Conservation (phyloP, 108 stramenopile genomes). For the Cyclostephanos invisitatus region DNA sequence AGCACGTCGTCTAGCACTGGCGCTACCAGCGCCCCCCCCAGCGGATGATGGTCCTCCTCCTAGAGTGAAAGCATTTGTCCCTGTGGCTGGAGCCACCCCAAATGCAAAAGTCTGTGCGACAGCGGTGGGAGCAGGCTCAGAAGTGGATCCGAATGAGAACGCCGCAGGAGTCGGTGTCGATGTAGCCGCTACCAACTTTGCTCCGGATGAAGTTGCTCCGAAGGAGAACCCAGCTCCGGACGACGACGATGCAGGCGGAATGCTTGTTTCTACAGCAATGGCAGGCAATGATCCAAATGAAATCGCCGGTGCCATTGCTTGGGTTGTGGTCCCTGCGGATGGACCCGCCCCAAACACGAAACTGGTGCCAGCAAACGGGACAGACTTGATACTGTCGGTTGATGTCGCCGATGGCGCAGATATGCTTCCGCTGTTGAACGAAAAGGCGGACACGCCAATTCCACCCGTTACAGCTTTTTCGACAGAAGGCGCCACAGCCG, state of each 20-base stretch:
- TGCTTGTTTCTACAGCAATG: not conserved
- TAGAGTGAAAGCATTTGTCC: not conserved
- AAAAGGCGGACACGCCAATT: not conserved
- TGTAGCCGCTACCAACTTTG: no score
- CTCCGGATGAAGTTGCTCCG: no score
- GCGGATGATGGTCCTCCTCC: not conserved
- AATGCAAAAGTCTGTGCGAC: not conserved
- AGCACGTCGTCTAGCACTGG: constrained; percentile 8
- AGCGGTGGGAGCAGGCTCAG: not conserved
- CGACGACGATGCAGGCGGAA: not conserved
- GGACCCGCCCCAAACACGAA: not conserved
- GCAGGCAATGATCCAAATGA: not conserved
- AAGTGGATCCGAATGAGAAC: no score
- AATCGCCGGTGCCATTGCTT: not conserved
- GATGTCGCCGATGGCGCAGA: not conserved
- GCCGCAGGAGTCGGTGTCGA: no score
- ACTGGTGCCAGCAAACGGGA: not conserved
- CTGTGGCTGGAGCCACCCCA: not conserved
- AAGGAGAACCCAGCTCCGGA: not conserved
- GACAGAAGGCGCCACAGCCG: not conserved
- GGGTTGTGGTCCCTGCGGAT: not conserved
- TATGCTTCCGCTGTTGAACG: not conserved
- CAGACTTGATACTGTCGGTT: not conserved
- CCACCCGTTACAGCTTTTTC: not conserved
- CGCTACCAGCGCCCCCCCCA: not conserved